Base-by-base conservation (phyloP, 768 basidiomycete genomes). In the Pisolithus albus region DNA sequence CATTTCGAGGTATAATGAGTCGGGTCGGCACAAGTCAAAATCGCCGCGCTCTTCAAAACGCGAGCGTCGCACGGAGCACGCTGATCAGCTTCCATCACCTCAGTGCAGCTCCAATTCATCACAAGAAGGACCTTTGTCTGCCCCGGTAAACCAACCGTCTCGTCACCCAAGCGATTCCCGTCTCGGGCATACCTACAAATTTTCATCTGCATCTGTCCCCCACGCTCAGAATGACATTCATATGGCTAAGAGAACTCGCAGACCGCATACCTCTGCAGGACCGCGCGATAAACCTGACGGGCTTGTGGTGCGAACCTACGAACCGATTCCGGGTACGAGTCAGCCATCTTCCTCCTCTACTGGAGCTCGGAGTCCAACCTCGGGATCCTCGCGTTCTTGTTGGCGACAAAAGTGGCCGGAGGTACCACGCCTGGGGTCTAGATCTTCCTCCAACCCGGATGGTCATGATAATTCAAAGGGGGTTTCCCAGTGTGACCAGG, bases 261-360 rank as follows among this genome's bases (percentile, higher is more conserved):
- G 86, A 43, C 86, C 86, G 32, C 85, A 88, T 61, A 88, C 86
- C 21, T 84, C 82, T 52, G 84, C 83, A n/a, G 85, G 86, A 11
- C 82, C 80, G 24, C 71, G 82, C 52, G 85, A 86, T 61, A 75
- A 73, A 62, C 63, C 74, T 28, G 64, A 65, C 47, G 67, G 57
- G 46, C 55, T 60, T 46, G 65, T 59, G 48, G 47, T 52, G 36
- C 54, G 43, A 39, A 26, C 49, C 37, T 52, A 50, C 46, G 57
- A 56, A 45, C 44, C 43, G 46, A 37, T 47, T 38, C 57, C 60
- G 52, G 45, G 47, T 46, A 50, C 59, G 50, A 53, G 41, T 46
- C 53, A 44, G 21, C 61, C 54, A 50, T 41, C 54, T n/a, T 36
- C 47, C 19, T 58, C 51, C 19, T 57, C 56, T 44, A 43, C 47